Evolutionary conservation across 495 filamentous ascomycete genomes (phyloP).

Genomic region (Hyaloscypha variabilis): DNA sequence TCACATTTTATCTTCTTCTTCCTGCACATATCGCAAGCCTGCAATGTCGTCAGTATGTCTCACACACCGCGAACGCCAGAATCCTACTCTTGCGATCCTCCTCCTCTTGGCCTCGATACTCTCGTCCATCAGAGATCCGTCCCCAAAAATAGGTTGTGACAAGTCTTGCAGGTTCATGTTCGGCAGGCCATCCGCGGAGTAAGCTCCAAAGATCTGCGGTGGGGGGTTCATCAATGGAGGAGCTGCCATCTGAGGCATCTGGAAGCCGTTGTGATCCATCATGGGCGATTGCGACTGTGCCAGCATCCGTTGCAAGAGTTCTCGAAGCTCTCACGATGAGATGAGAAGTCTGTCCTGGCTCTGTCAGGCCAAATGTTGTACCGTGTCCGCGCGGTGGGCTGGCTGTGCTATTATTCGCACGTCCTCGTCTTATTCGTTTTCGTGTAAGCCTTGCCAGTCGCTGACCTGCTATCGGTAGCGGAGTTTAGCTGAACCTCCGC

Average conservation of each 20-base stretch:
- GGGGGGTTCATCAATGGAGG: constrained; percentile 66
- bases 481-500: constrained; percentile 1
- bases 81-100: constrained; percentile 83
- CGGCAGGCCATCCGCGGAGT: constrained; percentile 62
- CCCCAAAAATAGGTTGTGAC: constrained; percentile 62
- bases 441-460: not conserved
- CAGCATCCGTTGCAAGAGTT: constrained; percentile 14
- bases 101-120: constrained; percentile 90
- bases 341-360: not conserved
- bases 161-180: constrained; percentile 49
- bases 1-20: constrained; percentile 99
- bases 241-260: constrained; percentile 54
- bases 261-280: constrained; percentile 54
- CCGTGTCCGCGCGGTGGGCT: constrained; percentile 9
- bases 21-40: constrained; percentile 98
- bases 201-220: constrained; percentile 70
- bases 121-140: constrained; percentile 54
- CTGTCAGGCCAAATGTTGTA: constrained; percentile 2
- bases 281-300: constrained; percentile 27
- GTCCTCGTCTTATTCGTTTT: constrained; percentile 21
- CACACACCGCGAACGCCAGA: constrained; percentile 15
- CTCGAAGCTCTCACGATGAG: constrained; percentile 1
- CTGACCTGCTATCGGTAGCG: not conserved
- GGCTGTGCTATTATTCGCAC: not conserved
- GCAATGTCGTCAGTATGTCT: constrained; percentile 19